Conservation (phyloP, 140 eudicot species). For the Flaveria floridana region DNA sequence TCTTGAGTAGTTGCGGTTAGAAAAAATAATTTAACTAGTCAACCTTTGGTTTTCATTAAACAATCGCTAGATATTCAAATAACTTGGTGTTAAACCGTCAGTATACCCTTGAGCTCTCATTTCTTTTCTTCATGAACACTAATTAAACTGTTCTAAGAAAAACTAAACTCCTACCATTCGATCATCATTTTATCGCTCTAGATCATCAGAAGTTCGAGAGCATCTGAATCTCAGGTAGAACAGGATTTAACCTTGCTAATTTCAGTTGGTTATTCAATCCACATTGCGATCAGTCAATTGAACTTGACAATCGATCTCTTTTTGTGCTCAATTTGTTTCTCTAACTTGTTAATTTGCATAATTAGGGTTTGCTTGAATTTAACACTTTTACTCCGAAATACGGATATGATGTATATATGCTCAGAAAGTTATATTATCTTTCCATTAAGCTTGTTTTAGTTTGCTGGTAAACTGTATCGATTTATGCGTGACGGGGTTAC, state of each 20-base stretch:
- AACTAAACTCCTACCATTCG: neutral
- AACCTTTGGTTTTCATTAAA: no score
- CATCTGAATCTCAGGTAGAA: neutral
- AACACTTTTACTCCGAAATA: neutral
- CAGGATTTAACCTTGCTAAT: neutral
- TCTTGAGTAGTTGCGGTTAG: no score
- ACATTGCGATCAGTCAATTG: neutral
- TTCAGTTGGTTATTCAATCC: neutral
- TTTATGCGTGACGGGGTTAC: neutral
- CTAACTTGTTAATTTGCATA: neutral
- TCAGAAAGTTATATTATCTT: neutral
- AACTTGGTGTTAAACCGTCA: no score
- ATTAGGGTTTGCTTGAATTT: constrained; percentile 24
- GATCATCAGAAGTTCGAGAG: neutral
- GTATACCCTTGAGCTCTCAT: neutral
- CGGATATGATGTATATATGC: neutral
- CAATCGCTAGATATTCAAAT: no score
- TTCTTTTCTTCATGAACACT: neutral
- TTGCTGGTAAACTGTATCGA: neutral
- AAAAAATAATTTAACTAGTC: no score
- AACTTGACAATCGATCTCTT: neutral
- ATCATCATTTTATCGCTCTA: neutral
- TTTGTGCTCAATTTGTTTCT: neutral
- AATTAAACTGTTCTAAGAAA: neutral
- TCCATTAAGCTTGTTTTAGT: neutral